Base-by-base conservation (phyloP, 805 yeast species). In the Hyphopichia homilentoma region DNA sequence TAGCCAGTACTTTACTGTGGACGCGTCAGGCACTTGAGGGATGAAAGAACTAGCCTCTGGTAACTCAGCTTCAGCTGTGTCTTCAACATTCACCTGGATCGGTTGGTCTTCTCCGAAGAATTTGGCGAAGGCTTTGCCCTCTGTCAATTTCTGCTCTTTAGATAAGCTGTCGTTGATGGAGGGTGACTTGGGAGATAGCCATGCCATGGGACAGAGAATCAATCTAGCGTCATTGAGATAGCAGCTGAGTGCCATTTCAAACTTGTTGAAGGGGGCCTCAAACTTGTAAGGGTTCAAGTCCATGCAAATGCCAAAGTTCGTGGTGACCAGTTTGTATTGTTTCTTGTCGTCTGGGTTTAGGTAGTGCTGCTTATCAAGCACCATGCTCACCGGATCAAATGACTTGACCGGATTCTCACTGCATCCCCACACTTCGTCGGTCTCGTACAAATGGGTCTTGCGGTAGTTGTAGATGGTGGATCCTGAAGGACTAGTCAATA, bases 291-390 rank as follows among this genome's bases (percentile, higher is more conserved):
- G 96, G 52, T 85, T 88, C 40, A 89, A 56, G 59, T 89, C 97
- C 97, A 89, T 89, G 53, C 97, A 89, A 5, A 89, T 87, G 0
- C 96, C 97, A 34, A 89, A 66, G 21, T 79, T 70, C 1, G 82
- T 61, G 2, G 41, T 40, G 7, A 57, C 38, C 16, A 24, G 21
- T 13, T 16, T 21, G 26, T 35, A 38, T 4, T 14, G 16, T 21
- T 54, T 68, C 5, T 74, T 43, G 4, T 36, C 33, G 7, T 33
- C 35, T 4, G 33, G 42, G 12, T 33, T 25, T 6, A 36, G 19
- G 28, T 50, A 51, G 30, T 38, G 47, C 7, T 40, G 45, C 30
- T 43, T 48, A 16, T 48, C 46, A 14, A 49, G 27, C 3, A 45
- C 37, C 25, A 81, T 45, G 4, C 64, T 65, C 30, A 82, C 73